phyloP scores from a whole-genome alignment of 495 filamentous ascomycete species.

The Penicillium arizonense region DNA sequence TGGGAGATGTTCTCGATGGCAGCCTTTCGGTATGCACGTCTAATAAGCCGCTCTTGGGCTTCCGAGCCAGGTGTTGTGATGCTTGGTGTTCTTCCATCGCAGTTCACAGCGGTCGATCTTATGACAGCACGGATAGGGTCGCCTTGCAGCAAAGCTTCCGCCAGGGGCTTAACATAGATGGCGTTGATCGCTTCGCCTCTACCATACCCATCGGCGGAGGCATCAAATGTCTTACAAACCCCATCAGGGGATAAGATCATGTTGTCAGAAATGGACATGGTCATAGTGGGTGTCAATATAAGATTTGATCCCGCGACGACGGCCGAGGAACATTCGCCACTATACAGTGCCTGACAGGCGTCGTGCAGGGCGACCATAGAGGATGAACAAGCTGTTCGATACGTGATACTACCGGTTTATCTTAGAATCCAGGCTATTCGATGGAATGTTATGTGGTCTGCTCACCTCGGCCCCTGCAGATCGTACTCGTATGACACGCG shows the following conservation, averaged over 20 bases:
- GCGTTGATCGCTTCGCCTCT: constrained; percentile 52
- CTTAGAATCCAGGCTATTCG: too few relatives aligned
- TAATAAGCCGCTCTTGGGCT: constrained; percentile 8
- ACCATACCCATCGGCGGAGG: constrained; percentile 58
- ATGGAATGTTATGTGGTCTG: too few relatives aligned
- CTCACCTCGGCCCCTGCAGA: constrained; percentile 24
- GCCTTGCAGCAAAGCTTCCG: constrained; percentile 24
- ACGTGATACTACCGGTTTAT: constrained; percentile 19
- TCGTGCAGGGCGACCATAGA: constrained; percentile 22
- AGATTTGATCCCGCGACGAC: constrained; percentile 39
- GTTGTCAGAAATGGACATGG: constrained; percentile 23
- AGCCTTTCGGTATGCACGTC: constrained; percentile 6
- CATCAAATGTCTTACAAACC: constrained; percentile 56
- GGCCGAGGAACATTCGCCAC: constrained; percentile 33
- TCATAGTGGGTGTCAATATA: constrained; percentile 32
- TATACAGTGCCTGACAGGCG: constrained; percentile 25
- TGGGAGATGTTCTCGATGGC: constrained; percentile 1
- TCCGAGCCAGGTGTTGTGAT: constrained; percentile 7
- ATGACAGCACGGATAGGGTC: constrained; percentile 40
- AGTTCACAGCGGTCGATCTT: constrained; percentile 29
- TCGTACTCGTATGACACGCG: constrained; percentile 29
- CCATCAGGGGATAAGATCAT: constrained; percentile 16
- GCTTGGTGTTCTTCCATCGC: constrained; percentile 22
- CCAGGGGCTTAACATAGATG: constrained; percentile 27
- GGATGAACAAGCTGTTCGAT: constrained; percentile 33